phyloP scores from a whole-genome alignment of 257 asterid genomes.

The Rehmannia glutinosa region DNA sequence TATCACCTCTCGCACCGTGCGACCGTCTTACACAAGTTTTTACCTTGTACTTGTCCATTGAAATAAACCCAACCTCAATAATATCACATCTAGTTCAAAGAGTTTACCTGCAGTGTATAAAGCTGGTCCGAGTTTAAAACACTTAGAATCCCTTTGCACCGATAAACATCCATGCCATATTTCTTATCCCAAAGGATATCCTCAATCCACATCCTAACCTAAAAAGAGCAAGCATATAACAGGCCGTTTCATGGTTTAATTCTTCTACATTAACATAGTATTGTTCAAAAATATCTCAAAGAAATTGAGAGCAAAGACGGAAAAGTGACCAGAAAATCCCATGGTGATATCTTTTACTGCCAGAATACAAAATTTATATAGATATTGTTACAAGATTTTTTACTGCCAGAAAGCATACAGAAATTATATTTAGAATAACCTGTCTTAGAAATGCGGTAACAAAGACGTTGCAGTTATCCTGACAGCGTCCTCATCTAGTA shows the following conservation, averaged over 20 bases:
- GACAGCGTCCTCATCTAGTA: conserved; percentile 2
- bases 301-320: neutral
- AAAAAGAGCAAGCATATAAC: conserved; percentile 9
- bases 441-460: neutral
- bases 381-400: neutral
- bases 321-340: neutral
- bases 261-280: neutral
- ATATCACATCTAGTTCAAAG: neutral
- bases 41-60: neutral
- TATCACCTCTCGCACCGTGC: too few species aligned
- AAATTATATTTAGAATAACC: neutral
- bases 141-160: conserved; percentile 85
- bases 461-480: neutral
- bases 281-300: neutral
- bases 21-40: too few species aligned
- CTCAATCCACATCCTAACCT: conserved; percentile 82
- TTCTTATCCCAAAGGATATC: conserved; percentile 94
- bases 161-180: conserved; percentile 86
- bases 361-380: neutral
- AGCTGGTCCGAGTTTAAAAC: conserved; percentile 64
- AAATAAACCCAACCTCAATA: neutral
- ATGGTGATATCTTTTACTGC: neutral
- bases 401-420: neutral
- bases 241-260: neutral
- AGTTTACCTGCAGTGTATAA: conserved; percentile 74